Evolutionary conservation across 768 basidiomycete genomes (phyloP).

Genomic region (Suillus bovinus): DNA sequence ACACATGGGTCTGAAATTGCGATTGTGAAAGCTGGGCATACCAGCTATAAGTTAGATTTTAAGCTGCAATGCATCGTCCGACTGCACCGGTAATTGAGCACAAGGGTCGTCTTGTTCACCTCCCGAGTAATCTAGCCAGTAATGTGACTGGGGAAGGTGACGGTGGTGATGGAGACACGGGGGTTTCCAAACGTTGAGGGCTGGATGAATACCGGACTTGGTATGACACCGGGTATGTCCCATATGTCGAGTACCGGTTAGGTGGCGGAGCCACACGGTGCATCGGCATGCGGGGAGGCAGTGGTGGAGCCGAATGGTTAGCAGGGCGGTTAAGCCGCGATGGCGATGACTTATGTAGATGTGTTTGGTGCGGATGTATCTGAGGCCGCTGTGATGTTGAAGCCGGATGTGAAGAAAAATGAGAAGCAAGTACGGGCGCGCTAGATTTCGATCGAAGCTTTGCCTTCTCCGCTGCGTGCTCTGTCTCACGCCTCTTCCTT

Average conservation of each 20-base stretch:
- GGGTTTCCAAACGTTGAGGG: not conserved
- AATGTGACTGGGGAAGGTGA: conserved; percentile 16
- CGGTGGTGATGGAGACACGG: not conserved
- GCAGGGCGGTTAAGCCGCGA: conserved; percentile 42
- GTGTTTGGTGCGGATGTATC: conserved; percentile 33
- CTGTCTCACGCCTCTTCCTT: conserved; percentile 30
- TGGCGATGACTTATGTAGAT: conserved; percentile 42
- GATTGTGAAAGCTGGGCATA: not conserved
- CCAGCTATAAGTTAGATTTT: not conserved
- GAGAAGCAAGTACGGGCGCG: conserved; percentile 5
- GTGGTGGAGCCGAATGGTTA: conserved; percentile 40
- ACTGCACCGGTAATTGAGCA: not conserved
- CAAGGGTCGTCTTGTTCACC: conserved; percentile 1
- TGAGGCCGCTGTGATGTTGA: conserved; percentile 23
- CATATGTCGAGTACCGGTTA: conserved; percentile 24
- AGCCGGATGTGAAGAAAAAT: conserved; percentile 17
- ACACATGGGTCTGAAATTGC: not conserved
- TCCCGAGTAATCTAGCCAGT: conserved; percentile 25
- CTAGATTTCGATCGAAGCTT: conserved; percentile 12
- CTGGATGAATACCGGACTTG: conserved; percentile 5
- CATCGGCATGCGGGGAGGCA: conserved; percentile 14
- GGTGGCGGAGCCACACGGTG: conserved; percentile 1
- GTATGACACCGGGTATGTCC: conserved; percentile 9
- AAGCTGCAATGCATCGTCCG: not conserved
- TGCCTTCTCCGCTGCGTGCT: conserved; percentile 44